A percentile compares a stretch with the other conserved stretches of the same genome.
These are phyloP conservation scores for Phytophthora colocasiae DNA, from an alignment of 352 stramenopile genomes.

Conservation along the genomic window DNA sequence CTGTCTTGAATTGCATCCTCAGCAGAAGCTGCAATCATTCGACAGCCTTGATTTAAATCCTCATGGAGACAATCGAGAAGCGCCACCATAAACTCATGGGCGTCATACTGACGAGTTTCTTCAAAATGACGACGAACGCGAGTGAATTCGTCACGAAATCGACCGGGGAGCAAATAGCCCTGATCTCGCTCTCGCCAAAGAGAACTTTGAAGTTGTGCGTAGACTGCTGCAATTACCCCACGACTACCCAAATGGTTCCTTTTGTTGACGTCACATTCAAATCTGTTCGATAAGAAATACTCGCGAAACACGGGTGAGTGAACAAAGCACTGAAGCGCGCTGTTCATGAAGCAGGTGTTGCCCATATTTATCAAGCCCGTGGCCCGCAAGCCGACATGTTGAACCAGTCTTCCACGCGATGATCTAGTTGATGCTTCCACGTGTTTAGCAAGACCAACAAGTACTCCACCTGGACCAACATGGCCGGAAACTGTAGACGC, in stretches of 20 bases:
- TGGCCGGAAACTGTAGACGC: conserved; percentile 18
- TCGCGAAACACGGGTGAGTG: conserved; percentile 94
- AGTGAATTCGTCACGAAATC: conserved; percentile 79
- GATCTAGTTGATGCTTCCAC: conserved; percentile 41
- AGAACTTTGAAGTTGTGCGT: conserved; percentile 77
- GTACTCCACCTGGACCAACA: conserved; percentile 25
- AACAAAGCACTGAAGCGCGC: conserved; percentile 92
- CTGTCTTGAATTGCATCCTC: conserved; percentile 36
- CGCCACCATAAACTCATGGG: conserved; percentile 95
- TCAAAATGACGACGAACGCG: conserved; percentile 70
- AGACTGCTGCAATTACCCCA: conserved; percentile 91
- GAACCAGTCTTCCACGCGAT: conserved; percentile 41
- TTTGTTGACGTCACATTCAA: conserved; percentile 94
- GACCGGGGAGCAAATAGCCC: conserved; percentile 53
- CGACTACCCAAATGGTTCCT: conserved; percentile 93
- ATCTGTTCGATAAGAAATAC: conserved; percentile 95
- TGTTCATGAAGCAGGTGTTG: conserved; percentile 93
- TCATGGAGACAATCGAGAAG: conserved; percentile 98
- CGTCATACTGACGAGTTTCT: conserved; percentile 94
- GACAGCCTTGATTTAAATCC: conserved; percentile 94
- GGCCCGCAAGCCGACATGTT: conserved; percentile 52
- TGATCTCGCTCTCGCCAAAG: conserved; percentile 68
- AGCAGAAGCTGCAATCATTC: conserved; percentile 6
- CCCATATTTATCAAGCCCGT: conserved; percentile 84
- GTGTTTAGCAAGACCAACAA: conserved; percentile 41